Percentiles rank a stretch among this genome's conserved stretches.
Conservation (phyloP, 345 rosid genomes). For the Bruguiera sexangula region DNA sequence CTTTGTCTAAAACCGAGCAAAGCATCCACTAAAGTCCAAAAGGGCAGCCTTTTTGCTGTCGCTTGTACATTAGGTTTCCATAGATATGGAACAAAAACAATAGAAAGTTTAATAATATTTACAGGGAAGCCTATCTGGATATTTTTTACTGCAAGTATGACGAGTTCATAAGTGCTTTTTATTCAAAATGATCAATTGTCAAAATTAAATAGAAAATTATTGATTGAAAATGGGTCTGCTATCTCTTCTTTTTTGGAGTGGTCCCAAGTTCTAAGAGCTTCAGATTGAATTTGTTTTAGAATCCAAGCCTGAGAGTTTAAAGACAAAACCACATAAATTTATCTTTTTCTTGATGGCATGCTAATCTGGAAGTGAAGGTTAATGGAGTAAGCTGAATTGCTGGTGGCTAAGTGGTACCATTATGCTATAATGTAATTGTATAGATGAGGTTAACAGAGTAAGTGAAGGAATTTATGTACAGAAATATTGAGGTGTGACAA, state of each 20-base stretch:
- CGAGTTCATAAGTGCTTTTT: background rate
- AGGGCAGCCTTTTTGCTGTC: slow-evolving; percentile 4
- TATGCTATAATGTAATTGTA: background rate
- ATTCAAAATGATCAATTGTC: background rate
- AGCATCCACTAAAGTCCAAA: slow-evolving; percentile 11
- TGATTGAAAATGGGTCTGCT: background rate
- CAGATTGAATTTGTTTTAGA: background rate
- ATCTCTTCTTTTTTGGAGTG: background rate
- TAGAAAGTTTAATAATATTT: background rate
- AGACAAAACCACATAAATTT: background rate
- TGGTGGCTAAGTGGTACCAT: background rate
- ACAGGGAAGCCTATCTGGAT: background rate
- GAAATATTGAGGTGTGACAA: too few species aligned
- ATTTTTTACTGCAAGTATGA: background rate
- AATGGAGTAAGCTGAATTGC: too few species aligned
- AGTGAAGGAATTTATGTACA: too few species aligned
- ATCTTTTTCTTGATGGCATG: background rate
- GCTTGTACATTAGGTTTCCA: slow-evolving; percentile 5
- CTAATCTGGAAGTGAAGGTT: background rate
- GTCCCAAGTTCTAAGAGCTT: background rate
- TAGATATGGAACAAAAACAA: background rate
- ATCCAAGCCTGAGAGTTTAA: background rate
- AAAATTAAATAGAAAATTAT: background rate
- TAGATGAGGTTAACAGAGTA: background rate
- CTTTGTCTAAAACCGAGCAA: slow-evolving; percentile 10